Conservation (phyloP, 2,329 filamentous ascomycete genomes). For the Madurella fahalii region DNA sequence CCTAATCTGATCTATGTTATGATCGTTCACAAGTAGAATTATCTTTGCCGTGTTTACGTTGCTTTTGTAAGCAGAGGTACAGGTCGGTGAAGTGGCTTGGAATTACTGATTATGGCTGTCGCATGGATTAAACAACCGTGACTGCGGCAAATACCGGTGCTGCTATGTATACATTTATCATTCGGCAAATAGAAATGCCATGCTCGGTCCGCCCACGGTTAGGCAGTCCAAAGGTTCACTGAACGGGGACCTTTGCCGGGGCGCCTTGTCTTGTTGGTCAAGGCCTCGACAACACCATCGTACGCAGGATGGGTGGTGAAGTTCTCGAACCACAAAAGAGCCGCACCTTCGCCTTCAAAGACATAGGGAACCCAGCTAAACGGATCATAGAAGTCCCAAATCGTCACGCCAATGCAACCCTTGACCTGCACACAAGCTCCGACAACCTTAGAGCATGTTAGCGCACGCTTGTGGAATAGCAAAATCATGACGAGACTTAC, state of each 20-base stretch:
- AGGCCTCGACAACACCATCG: slow-evolving; percentile 22
- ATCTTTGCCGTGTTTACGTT: too few relatives aligned
- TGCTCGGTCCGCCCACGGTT: too few relatives aligned
- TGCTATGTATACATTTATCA: too few relatives aligned
- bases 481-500: slow-evolving; percentile 4
- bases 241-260: slow-evolving; percentile 1
- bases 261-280: slow-evolving; percentile 20
- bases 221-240: background rate
- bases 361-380: slow-evolving; percentile 38
- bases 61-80: too few relatives aligned
- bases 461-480: background rate
- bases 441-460: slow-evolving; percentile 23
- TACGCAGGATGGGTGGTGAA: slow-evolving; percentile 28
- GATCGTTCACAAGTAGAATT: too few relatives aligned
- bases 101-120: too few relatives aligned
- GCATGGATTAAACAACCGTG: too few relatives aligned
- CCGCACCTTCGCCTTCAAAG: slow-evolving; percentile 35
- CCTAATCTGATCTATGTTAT: too few relatives aligned
- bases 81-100: too few relatives aligned
- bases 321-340: slow-evolving; percentile 34
- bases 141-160: too few relatives aligned
- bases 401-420: slow-evolving; percentile 40
- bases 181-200: too few relatives aligned
- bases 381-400: slow-evolving; percentile 42
- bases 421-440: slow-evolving; percentile 33